Base-by-base conservation (phyloP, 2,329 filamentous ascomycete species). In the Ceratocystis cubensis region DNA sequence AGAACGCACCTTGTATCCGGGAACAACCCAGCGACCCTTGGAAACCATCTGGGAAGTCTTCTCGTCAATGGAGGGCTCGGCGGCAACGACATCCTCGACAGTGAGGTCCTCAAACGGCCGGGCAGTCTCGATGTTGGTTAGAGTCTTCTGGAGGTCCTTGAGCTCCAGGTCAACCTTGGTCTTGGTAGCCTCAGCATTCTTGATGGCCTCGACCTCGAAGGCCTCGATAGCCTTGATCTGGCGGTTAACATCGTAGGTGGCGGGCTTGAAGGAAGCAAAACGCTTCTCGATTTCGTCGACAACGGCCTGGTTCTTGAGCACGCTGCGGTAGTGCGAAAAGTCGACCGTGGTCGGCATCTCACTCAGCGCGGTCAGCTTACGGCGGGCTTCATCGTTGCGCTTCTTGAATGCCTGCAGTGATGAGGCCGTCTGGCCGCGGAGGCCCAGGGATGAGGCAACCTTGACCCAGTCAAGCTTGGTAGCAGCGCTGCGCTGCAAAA, bases 381-480 rank as follows among this genome's bases (percentile, higher is more conserved):
- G 93, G 80, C 93, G 92, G 76, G 91, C 93, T 77, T 96, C 92
- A 77, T 99, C 94, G 84, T 97, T 96, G 81, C 94, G 92, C 87
- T 96, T 94, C 86, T 99, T 99, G 88, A 99, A 99, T 71, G 90
- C 85, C 78, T 93, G 88, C 70, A 99, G 91, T 70, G 93, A 88
- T 74, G 88, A 81, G 72, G 90, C 92, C 72, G 94, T 99, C 82
- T 91, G 89, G 78, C 94, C 94, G 78, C 90, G 90, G 78, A 99
- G 91, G 78, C 93, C 93, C 75, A 99, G 91, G 76, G 93, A 95
- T 80, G 84, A 86, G 80, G 88, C 88, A 75, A 99, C 86, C 82
- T 95, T 94, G 81, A 86, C 86, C 94, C 94, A 99, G 87, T 99
- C 94, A 84, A 99, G 86, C 86, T 97, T 99, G 80, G 95, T 86